A percentile compares a stretch with the other conserved stretches of the same genome.
Conservation (phyloP, 2,329 filamentous ascomycete species). For the Cercospora sesami region DNA sequence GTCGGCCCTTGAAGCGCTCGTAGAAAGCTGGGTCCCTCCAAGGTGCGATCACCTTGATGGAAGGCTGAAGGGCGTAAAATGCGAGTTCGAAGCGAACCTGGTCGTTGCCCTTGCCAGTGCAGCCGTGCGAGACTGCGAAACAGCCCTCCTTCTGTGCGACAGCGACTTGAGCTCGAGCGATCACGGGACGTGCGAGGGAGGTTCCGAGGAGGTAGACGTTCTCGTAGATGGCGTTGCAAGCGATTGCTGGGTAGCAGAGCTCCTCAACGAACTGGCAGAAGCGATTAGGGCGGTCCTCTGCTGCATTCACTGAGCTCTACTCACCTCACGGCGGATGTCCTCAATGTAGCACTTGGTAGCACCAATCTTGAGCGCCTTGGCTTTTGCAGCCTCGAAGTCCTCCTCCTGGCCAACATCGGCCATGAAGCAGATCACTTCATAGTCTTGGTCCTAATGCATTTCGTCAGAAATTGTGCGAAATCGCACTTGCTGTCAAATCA, state of each 20-base stretch:
- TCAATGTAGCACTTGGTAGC: constrained; percentile 63
- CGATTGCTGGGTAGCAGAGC: constrained; percentile 76
- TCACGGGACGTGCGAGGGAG: constrained; percentile 66
- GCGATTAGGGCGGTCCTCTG: not conserved
- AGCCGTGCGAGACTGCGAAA: constrained; percentile 51
- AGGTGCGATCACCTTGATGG: constrained; percentile 71
- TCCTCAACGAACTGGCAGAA: constrained; percentile 66
- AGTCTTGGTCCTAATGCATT: constrained; percentile 50
- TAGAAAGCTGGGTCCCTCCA: constrained; percentile 71
- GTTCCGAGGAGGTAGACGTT: constrained; percentile 61
- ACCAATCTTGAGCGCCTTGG: constrained; percentile 70
- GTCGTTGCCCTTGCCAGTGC: constrained; percentile 66
- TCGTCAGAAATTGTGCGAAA: not conserved
- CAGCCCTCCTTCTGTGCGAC: constrained; percentile 65
- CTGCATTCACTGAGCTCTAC: not conserved
- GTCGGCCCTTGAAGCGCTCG: constrained; percentile 68
- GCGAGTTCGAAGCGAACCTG: constrained; percentile 66
- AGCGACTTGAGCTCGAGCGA: constrained; percentile 65
- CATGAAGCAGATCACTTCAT: constrained; percentile 66
- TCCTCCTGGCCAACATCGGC: constrained; percentile 65
- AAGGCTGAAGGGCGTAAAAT: constrained; percentile 62
- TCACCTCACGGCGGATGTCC: constrained; percentile 60
- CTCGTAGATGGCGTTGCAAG: constrained; percentile 64
- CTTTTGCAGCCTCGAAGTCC: constrained; percentile 70
- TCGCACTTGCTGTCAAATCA: constrained; percentile 29